Evolutionary conservation across 768 basidiomycete genomes (phyloP).

Genomic region (Lyophyllum semitale): DNA sequence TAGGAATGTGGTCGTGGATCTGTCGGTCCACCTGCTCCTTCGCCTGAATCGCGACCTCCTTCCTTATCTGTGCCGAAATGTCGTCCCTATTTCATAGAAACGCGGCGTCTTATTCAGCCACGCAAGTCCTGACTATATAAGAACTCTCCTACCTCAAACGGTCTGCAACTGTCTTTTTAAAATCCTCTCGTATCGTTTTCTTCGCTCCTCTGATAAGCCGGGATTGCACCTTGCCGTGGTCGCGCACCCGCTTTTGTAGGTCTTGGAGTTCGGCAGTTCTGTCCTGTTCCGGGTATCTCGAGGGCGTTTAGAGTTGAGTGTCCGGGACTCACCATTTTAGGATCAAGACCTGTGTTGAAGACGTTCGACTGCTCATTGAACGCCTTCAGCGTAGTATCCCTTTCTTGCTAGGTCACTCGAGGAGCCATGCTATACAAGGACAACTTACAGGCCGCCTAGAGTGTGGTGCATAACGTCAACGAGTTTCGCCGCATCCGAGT

Average conservation of each 20-base stretch:
- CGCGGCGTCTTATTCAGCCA: not conserved
- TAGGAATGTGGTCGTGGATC: constrained; percentile 48
- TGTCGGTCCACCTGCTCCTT: constrained; percentile 48
- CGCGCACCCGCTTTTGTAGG: constrained; percentile 21
- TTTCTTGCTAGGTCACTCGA: constrained; percentile 4
- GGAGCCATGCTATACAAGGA: not conserved
- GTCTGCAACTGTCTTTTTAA: constrained; percentile 22
- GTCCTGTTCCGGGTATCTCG: constrained; percentile 5
- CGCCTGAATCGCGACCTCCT: constrained; percentile 45
- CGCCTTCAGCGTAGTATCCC: constrained; percentile 31
- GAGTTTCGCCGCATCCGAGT: not conserved
- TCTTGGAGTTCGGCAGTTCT: constrained; percentile 14
- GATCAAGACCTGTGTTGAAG: constrained; percentile 25
- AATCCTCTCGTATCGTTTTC: constrained; percentile 23
- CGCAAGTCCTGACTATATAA: not conserved
- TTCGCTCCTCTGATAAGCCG: constrained; percentile 30
- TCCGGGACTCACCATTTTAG: constrained; percentile 26
- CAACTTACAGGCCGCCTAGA: constrained; percentile 20
- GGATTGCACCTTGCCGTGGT: constrained; percentile 9
- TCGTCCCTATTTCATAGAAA: constrained; percentile 6
- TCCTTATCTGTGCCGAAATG: constrained; percentile 39
- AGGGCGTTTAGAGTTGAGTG: not conserved
- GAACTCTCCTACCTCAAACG: constrained; percentile 31
- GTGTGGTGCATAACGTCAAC: constrained; percentile 13
- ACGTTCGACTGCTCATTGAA: constrained; percentile 31